A percentile compares a stretch with the other conserved stretches of the same genome.
Conservation (phyloP, 169 alveolate species). For the Amoebophrya sp. region DNA sequence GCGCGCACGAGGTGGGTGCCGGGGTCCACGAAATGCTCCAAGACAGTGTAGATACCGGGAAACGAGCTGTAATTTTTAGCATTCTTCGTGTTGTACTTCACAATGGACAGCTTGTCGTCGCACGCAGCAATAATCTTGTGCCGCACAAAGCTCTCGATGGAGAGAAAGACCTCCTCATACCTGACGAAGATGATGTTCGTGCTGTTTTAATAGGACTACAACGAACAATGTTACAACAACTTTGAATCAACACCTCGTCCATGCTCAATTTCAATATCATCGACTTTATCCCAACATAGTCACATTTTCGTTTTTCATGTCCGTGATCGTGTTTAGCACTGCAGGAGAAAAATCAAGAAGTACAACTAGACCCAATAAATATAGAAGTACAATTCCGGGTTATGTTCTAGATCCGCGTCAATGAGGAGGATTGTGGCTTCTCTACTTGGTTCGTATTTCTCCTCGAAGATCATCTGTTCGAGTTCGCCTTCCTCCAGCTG, state of each 20-base stretch:
- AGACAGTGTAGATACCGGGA: background rate
- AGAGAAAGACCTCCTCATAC: background rate
- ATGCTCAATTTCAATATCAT: too few relatives aligned
- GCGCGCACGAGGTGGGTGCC: background rate
- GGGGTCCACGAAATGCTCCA: background rate
- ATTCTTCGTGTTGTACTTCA: background rate
- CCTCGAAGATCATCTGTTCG: background rate
- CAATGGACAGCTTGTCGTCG: background rate
- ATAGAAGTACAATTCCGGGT: background rate
- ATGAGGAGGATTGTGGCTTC: conserved; percentile 1
- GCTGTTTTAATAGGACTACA: too few relatives aligned
- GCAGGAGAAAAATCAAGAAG: too few relatives aligned
- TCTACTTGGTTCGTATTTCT: background rate
- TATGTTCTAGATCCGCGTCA: background rate
- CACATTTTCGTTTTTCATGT: too few relatives aligned
- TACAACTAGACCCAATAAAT: too few relatives aligned
- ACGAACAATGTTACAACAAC: too few relatives aligned
- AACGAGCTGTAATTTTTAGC: background rate
- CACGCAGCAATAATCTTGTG: background rate
- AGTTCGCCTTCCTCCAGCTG: too few relatives aligned
- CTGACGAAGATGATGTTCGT: too few relatives aligned
- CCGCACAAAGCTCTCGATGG: background rate
- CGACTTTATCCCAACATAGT: too few relatives aligned
- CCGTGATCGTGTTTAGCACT: too few relatives aligned
- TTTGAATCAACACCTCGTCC: too few relatives aligned